These are phyloP conservation scores for Pichia gijzeniarum DNA, from an alignment of 805 yeast species.

Conservation along the genomic window DNA sequence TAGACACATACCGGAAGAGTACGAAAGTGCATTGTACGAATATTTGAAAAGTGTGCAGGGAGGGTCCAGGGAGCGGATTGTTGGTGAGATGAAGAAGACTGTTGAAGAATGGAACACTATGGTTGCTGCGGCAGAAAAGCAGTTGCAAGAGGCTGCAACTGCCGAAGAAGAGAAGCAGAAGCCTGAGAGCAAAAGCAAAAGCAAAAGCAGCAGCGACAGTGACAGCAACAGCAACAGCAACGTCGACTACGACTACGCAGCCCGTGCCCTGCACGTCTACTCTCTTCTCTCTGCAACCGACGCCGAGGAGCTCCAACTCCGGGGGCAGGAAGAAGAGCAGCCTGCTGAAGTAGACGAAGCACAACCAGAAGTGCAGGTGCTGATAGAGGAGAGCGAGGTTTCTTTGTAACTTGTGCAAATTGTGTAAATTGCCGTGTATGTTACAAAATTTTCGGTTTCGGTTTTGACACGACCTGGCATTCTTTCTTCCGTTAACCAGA, in stretches of 20 bases:
- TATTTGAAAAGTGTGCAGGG: conserved; percentile 66
- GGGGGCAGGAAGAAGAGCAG: too few relatives aligned
- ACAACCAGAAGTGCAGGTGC: neutral
- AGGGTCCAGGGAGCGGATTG: conserved; percentile 54
- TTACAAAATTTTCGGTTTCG: too few relatives aligned
- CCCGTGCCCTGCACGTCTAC: neutral
- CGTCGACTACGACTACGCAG: conserved; percentile 4
- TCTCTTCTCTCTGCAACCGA: neutral
- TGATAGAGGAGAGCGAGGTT: too few relatives aligned
- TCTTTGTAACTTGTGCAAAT: too few relatives aligned
- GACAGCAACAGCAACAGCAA: neutral
- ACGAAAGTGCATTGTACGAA: conserved; percentile 41
- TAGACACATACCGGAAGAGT: conserved; percentile 43
- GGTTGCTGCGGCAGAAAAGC: conserved; percentile 36
- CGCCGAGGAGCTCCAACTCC: neutral
- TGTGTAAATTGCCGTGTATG: too few relatives aligned
- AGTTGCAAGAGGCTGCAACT: conserved; percentile 11
- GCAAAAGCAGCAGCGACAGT: neutral
- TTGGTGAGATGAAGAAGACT: conserved; percentile 41
- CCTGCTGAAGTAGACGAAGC: neutral
- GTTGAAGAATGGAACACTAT: conserved; percentile 52
- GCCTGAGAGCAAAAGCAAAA: neutral
- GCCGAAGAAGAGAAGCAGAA: neutral
- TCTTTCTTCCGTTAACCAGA: too few relatives aligned
- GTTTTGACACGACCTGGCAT: too few relatives aligned